Evolutionary conservation across 768 basidiomycete species (phyloP).

Genomic region (Cystobasidium onofrii): DNA sequence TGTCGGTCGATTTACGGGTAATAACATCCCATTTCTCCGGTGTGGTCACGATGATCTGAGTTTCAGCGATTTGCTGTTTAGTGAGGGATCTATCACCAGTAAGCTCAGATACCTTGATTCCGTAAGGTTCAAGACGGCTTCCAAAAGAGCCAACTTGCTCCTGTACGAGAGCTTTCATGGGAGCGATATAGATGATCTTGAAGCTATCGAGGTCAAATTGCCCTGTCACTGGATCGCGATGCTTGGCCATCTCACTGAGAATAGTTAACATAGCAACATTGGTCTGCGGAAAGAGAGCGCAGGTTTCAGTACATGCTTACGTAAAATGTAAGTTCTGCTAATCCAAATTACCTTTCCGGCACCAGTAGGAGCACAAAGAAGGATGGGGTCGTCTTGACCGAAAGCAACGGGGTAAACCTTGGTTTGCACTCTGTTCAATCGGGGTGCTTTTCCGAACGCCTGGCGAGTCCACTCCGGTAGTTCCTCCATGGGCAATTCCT

Average conservation of each 20-base stretch:
- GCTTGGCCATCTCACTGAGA: constrained; percentile 78
- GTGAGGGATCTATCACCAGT: constrained; percentile 98
- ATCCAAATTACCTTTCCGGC: constrained; percentile 71
- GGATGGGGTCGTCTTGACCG: constrained; percentile 83
- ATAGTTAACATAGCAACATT: constrained; percentile 96
- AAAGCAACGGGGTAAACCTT: constrained; percentile 88
- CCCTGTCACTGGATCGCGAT: constrained; percentile 72
- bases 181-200: constrained; percentile 95
- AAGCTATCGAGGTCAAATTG: constrained; percentile 75
- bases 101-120: constrained; percentile 83
- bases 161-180: constrained; percentile 98
- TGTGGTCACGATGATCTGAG: constrained; percentile 96
- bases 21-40: constrained; percentile 99
- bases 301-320: constrained; percentile 1
- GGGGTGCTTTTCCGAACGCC: constrained; percentile 67
- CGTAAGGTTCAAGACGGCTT: constrained; percentile 60
- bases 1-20: constrained; percentile 93
- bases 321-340: background rate
- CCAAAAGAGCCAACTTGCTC: constrained; percentile 97
- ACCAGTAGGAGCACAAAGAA: constrained; percentile 95
- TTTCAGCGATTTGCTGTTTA: constrained; percentile 90
- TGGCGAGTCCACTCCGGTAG: constrained; percentile 79
- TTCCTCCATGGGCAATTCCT: constrained; percentile 61
- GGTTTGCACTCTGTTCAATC: constrained; percentile 84
- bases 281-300: constrained; percentile 54